Conservation (phyloP, 2,329 filamentous ascomycete genomes). For the Claviceps sp. region DNA sequence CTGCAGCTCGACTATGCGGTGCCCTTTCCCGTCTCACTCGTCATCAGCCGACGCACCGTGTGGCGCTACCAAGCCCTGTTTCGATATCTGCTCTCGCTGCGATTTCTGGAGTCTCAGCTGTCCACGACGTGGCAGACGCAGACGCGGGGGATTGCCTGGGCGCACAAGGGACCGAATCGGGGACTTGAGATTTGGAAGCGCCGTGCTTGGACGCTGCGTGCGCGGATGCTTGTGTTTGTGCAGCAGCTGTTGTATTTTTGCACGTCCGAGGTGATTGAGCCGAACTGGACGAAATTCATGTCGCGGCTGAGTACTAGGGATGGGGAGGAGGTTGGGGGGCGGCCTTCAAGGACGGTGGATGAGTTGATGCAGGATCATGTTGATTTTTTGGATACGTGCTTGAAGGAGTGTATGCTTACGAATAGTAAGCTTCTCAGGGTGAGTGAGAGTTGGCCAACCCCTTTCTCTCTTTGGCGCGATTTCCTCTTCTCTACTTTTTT, state of each 20-base stretch:
- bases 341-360: slow-evolving; percentile 59
- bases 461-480: neutral
- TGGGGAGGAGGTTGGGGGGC: slow-evolving; percentile 7
- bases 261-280: slow-evolving; percentile 92
- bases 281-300: slow-evolving; percentile 93
- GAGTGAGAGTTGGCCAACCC: slow-evolving; percentile 17
- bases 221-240: slow-evolving; percentile 92
- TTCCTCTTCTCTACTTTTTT: neutral
- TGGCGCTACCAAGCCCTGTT: slow-evolving; percentile 94
- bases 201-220: slow-evolving; percentile 78
- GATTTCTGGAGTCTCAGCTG: slow-evolving; percentile 78
- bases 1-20: slow-evolving; percentile 89
- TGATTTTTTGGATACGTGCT: slow-evolving; percentile 90
- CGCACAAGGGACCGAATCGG: slow-evolving; percentile 59
- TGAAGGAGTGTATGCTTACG: slow-evolving; percentile 98
- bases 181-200: slow-evolving; percentile 86
- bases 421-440: slow-evolving; percentile 90
- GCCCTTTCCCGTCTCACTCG: slow-evolving; percentile 87
- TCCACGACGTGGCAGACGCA: slow-evolving; percentile 85
- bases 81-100: slow-evolving; percentile 79
- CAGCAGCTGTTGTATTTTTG: slow-evolving; percentile 96
- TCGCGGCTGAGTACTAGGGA: slow-evolving; percentile 58
- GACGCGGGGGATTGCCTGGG: slow-evolving; percentile 69
- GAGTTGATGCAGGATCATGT: slow-evolving; percentile 99
- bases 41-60: slow-evolving; percentile 93